Evolutionary conservation across 2,329 filamentous ascomycete genomes (phyloP).

Genomic region (Pleomassaria siparia): DNA sequence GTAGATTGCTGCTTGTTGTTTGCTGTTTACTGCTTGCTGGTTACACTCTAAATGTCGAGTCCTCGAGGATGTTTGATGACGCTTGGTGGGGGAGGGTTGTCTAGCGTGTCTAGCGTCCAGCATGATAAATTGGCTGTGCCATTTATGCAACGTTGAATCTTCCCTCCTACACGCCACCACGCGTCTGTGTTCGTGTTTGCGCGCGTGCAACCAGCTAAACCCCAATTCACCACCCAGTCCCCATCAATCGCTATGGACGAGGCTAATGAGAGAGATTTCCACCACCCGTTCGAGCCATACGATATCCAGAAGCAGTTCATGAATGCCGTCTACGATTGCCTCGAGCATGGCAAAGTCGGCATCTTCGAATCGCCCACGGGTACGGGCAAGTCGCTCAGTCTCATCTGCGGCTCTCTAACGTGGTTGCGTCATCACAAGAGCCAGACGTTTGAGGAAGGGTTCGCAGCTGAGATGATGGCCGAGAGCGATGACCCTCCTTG

Average conservation of each 20-base stretch:
- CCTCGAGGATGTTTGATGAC: too few relatives aligned
- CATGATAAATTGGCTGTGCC: too few relatives aligned
- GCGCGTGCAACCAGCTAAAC: background rate
- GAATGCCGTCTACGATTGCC: slow-evolving; percentile 75
- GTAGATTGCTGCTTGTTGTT: too few relatives aligned
- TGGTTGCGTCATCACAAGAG: slow-evolving; percentile 87
- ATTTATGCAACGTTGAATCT: too few relatives aligned
- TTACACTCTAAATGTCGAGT: too few relatives aligned
- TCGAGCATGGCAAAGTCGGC: slow-evolving; percentile 78
- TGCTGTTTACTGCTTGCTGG: too few relatives aligned
- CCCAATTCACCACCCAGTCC: background rate
- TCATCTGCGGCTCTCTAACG: slow-evolving; percentile 85
- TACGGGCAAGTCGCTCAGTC: slow-evolving; percentile 86
- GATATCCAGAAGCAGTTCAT: slow-evolving; percentile 87
- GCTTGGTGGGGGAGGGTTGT: too few relatives aligned
- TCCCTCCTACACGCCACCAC: too few relatives aligned
- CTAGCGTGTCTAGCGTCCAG: too few relatives aligned
- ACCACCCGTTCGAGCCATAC: slow-evolving; percentile 87
- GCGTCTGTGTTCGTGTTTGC: background rate
- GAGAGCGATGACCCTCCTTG: slow-evolving; percentile 76
- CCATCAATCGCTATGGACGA: slow-evolving; percentile 18
- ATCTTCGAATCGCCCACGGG: slow-evolving; percentile 95
- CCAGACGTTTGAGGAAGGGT: slow-evolving; percentile 56
- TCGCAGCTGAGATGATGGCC: slow-evolving; percentile 49
- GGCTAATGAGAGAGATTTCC: slow-evolving; percentile 58